Conservation (phyloP, 352 stramenopile species). For the Phytophthora pseudosyringae region DNA sequence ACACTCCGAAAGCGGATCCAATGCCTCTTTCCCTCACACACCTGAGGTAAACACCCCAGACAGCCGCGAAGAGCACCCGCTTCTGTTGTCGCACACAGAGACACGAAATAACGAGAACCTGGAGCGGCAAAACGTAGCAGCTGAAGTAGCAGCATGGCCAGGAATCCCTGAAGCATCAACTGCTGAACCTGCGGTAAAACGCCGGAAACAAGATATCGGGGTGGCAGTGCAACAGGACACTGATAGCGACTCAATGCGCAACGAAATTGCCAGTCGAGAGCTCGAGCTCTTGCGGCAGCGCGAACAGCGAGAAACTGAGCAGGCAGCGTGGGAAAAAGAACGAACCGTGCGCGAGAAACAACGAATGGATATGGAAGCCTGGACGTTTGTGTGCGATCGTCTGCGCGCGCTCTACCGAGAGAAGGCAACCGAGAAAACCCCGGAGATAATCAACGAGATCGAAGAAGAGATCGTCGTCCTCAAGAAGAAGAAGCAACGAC, state of each 20-base stretch:
- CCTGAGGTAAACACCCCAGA: constrained; percentile 11
- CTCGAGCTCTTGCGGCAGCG: constrained; percentile 36
- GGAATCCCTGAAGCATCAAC: constrained; percentile 7
- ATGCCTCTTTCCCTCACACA: constrained; percentile 10
- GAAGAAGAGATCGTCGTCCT: constrained; percentile 42
- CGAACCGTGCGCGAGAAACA: constrained; percentile 34
- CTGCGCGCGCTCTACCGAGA: constrained; percentile 41
- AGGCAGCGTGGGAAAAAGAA: constrained; percentile 42
- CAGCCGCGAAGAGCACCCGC: constrained; percentile 6
- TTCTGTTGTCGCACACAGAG: constrained; percentile 11
- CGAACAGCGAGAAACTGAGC: constrained; percentile 39
- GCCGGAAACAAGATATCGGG: constrained; percentile 10
- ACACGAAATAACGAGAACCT: constrained; percentile 21
- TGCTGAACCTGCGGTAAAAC: constrained; percentile 23
- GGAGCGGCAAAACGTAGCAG: constrained; percentile 17
- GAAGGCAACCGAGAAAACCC: constrained; percentile 29
- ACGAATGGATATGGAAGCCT: constrained; percentile 44
- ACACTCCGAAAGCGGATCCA: constrained; percentile 17
- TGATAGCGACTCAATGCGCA: constrained; percentile 19
- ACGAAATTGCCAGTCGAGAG: constrained; percentile 40
- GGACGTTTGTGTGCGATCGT: constrained; percentile 44
- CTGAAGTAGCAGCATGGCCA: constrained; percentile 6
- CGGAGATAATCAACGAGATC: constrained; percentile 34
- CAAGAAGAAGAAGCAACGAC: constrained; percentile 46
- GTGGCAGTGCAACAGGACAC: background rate